Evolutionary conservation across 176 grass and related monocot genomes (phyloP), one percentile per base, ranked within the genome.

Genomic region (Ananas comosus): DNA sequence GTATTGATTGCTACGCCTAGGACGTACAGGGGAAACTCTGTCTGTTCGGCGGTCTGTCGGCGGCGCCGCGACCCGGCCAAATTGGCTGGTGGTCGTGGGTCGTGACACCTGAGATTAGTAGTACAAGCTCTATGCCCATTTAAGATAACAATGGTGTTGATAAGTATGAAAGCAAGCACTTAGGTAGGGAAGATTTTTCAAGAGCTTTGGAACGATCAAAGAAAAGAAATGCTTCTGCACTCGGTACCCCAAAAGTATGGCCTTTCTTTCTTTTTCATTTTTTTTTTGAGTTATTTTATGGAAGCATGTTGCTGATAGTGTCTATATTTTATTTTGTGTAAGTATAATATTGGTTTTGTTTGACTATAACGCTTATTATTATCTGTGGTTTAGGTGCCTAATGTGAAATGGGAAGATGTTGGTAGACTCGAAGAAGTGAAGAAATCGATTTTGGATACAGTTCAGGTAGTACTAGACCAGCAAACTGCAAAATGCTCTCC

Each of bases 391-490:
- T 78, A 99, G 94, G 89, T 99, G 81, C 94, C 94, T 29, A 96
- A 97, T 80, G 87, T 92, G 64, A 97, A 88, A 82, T 97, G 94
- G 89, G 94, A 97, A 70, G 94, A 97, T 70, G 89, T 97, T 63
- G 94, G 94, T 82, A 89, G 94, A 33, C 94, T 99, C 48, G 94
- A 97, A 86, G 89, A 99, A 75, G 94, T 99, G 74, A 99, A 99
- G 81, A 99, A 93, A 76, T 81, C 88, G 77, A 93, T 93, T 90
- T 85, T 99, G 68, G 89, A 99, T 79, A 99, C 94, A 42, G 81
- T 93, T 79, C 89, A 99, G 87, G 86, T 95, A 87, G 70, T 72
- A 59, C 13, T 21, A 21, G n/a, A 21, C 19, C 56, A 59, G 19
- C 56, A 19, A 3, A 0, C 7, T 59, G 56, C 16, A 59, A 59